Evolutionary conservation across 2,329 filamentous ascomycete species (phyloP), one percentile per base, ranked within the genome.

Genomic region (Tolypocladium guangdongense): DNA sequence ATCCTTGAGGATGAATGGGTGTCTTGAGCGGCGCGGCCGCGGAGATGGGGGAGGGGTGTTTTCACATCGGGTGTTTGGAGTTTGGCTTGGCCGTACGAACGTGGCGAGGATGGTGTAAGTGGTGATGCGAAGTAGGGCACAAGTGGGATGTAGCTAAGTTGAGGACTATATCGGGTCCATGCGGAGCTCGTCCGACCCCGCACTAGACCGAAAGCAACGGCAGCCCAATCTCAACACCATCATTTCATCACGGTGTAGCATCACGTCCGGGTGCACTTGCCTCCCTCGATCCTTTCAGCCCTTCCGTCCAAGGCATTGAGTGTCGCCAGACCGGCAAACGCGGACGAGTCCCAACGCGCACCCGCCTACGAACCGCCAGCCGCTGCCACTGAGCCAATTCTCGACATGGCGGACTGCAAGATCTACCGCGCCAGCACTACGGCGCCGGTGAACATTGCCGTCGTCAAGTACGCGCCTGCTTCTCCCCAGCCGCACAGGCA

Each of bases 401-500:
- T 54, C 56, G 58, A 52, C 58, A 78, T 78, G 75, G 70, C 74
- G 35, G 75, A 77, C 61, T 71, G 64, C 52, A 77, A 75, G 54
- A 80, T 97, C 64, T 91, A 95, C 77, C 87, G 90, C 64, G 89
- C 93, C 62, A 96, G 88, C 77, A 96, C 93, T 55, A 97, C 91
- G 59, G 93, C 93, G 41, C 93, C 92, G 16, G 92, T 97, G 67
- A 97, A 97, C 77, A 97, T 97, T 68, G 92, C 92, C 60, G 91
- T 97, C 54, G 93, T 97, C 75, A 97, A 97, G 87, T 95, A 66
- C 52, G 69, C 52, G 24, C 22, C 12, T 43, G 53, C n/a, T 33
- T 27, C 32, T 22, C 14, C 30, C 20, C 30, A 39, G 4, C 48
- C 30, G 41, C 50, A 55, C 24, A 37, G 39, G 32, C 38, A 2